Percentiles rank a stretch among this genome's conserved stretches.
These are phyloP conservation scores for Gonapodya prolifera DNA, from an alignment of 192 early-diverging fungal species.

Conservation along the genomic window DNA sequence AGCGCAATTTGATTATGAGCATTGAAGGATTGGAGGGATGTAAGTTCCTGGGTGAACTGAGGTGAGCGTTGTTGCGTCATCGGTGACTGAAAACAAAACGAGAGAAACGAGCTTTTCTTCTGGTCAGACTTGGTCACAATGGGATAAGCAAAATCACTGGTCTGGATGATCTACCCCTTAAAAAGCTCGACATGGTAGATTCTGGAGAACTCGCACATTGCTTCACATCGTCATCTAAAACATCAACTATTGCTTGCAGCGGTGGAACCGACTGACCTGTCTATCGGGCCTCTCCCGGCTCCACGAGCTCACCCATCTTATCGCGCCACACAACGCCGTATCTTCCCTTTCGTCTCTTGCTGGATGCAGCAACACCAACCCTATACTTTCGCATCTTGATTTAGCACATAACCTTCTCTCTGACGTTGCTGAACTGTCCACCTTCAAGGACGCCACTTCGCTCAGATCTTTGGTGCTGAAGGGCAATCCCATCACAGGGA, in stretches of 20 bases:
- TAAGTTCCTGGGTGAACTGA: constrained; percentile 24
- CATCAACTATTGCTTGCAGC: not conserved
- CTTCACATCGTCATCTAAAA: too few relatives aligned
- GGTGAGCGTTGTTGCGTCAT: constrained; percentile 19
- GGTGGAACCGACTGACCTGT: not conserved
- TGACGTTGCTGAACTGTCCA: not conserved
- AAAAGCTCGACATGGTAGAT: not conserved
- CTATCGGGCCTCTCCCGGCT: not conserved
- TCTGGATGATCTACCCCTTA: not conserved
- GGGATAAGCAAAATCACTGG: not conserved
- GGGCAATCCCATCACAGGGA: not conserved
- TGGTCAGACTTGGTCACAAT: not conserved
- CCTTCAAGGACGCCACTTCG: not conserved
- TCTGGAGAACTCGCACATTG: too few relatives aligned
- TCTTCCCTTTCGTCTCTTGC: not conserved
- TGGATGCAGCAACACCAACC: not conserved
- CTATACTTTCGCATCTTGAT: not conserved
- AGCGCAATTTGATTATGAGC: constrained; percentile 21
- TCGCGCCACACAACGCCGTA: not conserved
- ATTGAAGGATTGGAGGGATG: constrained; percentile 27
- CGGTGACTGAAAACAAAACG: not conserved
- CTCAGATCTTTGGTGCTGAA: not conserved
- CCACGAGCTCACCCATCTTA: not conserved
- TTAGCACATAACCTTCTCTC: not conserved
- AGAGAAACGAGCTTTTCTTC: not conserved